These are phyloP conservation scores for Tetrapisispora arboricola DNA, from an alignment of 805 yeast genomes.

Conservation along the genomic window DNA sequence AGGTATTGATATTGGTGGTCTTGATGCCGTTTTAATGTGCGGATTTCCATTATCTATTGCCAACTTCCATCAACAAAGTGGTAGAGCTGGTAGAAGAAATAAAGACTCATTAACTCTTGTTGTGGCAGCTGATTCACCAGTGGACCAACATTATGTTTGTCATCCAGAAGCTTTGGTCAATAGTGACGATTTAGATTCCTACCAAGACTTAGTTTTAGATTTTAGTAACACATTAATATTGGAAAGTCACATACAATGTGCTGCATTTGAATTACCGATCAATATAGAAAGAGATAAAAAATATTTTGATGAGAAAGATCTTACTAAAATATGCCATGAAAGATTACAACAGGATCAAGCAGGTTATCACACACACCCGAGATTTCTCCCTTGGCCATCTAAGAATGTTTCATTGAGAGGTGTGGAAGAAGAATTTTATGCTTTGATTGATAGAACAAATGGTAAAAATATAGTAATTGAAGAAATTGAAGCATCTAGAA, in stretches of 20 bases:
- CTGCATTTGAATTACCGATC: constrained; percentile 78
- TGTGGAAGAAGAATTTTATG: constrained; percentile 69
- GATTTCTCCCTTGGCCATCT: constrained; percentile 76
- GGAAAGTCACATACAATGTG: constrained; percentile 87
- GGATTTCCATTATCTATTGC: constrained; percentile 87
- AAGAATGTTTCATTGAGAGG: constrained; percentile 70
- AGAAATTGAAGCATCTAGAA: constrained; percentile 79
- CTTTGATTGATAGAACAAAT: constrained; percentile 83
- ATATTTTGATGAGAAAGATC: constrained; percentile 38
- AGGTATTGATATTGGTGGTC: constrained; percentile 88
- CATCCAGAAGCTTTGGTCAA: constrained; percentile 31
- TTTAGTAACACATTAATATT: constrained; percentile 51
- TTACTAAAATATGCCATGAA: constrained; percentile 30
- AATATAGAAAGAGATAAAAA: constrained; percentile 39
- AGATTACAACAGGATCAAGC: constrained; percentile 33
- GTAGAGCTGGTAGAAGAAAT: constrained; percentile 89
- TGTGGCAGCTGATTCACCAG: constrained; percentile 74
- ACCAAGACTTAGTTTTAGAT: constrained; percentile 50
- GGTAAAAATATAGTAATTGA: constrained; percentile 71
- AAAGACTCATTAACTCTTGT: constrained; percentile 77
- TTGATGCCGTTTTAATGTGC: constrained; percentile 85
- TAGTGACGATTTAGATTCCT: constrained; percentile 40
- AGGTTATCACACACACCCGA: constrained; percentile 46
- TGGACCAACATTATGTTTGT: constrained; percentile 73
- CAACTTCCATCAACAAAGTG: constrained; percentile 90